Base-by-base conservation (phyloP, 2,329 filamentous ascomycete genomes). In the Pseudopithomyces chartarum region DNA sequence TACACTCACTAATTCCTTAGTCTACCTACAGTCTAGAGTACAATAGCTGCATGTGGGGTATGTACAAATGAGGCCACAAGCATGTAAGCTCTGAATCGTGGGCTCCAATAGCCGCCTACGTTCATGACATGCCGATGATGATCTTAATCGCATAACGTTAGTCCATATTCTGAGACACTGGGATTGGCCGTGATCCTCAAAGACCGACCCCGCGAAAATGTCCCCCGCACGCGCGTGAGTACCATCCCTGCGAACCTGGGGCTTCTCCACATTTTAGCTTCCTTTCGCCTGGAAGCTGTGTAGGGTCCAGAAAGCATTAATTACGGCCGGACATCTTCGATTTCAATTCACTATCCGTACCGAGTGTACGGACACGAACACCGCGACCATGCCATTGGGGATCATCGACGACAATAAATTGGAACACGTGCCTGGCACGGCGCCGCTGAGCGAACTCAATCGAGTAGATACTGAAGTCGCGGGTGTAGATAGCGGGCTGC, bases 351-450 rank as follows among this genome's bases (percentile, higher is more conserved):
- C 19, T 2, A n/a, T 26, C 46, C 15, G 6, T 26, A 20, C 33
- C 33, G 20, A 39, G 23, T 29, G 19, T 13, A 38, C 33, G 33
- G 33, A 26, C 7, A 48, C 46, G 34, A 23, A 17, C 7, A 38
- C 17, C 49, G 15, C 32, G n/a, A 62, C 23, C 54, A 68, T 68
- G 65, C 63, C 62, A n/a, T 20, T 68, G 19, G 65, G 64, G 47
- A 64, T 68, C 15, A 22, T 68, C 6, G 57, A 61, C 20, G 64
- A 68, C 47, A 60, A 60, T 47, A 64, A 63, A 20, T 52, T 68
- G 17, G 64, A 66, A 47, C 61, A 66, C 61, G 65, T 68, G 0
- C 65, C 65, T 15, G 65, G 65, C 6, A 68, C 65, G 19, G 64
- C 65, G 2, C 65, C 63, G 1, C 47, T 68, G n/a, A 64, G 53